phyloP scores from a whole-genome alignment of 495 filamentous ascomycete genomes.

The Jackrogersella multiformis region DNA sequence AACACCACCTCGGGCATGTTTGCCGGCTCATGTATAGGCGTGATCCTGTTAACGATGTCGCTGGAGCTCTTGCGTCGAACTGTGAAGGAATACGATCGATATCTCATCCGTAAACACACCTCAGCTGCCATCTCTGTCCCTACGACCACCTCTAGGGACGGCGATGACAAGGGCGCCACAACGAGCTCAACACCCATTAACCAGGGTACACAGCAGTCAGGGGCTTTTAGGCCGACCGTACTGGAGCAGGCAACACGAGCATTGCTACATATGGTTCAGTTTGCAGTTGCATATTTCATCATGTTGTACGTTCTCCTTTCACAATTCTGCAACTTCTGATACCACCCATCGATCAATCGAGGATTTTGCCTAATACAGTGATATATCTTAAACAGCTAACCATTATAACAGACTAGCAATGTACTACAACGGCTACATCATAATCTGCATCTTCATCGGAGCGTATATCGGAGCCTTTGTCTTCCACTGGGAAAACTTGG shows the following conservation, averaged over 20 bases:
- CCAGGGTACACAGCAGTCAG: neutral
- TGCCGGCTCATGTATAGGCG: constrained; percentile 70
- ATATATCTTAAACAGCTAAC: neutral
- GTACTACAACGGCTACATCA: constrained; percentile 35
- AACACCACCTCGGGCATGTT: constrained; percentile 66
- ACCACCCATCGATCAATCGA: neutral
- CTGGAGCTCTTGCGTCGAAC: constrained; percentile 68
- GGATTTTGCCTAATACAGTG: neutral
- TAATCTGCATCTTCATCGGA: constrained; percentile 46
- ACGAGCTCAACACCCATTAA: neutral
- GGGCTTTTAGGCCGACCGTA: constrained; percentile 55
- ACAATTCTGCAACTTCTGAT: neutral
- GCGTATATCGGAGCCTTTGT: constrained; percentile 67
- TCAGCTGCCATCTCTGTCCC: constrained; percentile 3
- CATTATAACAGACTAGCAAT: constrained; percentile 16
- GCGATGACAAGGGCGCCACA: constrained; percentile 1
- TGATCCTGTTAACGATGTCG: constrained; percentile 64
- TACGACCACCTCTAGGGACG: neutral
- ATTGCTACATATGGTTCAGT: constrained; percentile 69
- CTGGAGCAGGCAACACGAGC: constrained; percentile 68
- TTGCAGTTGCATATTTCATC: constrained; percentile 77
- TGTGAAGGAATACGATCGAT: constrained; percentile 69
- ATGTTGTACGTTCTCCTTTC: constrained; percentile 58
- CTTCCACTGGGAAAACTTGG: constrained; percentile 64
- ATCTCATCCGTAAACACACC: constrained; percentile 59